Evolutionary conservation across 1,284 basidiomycete genomes (phyloP).

Genomic region (Apiotrichum akiyoshidainum): DNA sequence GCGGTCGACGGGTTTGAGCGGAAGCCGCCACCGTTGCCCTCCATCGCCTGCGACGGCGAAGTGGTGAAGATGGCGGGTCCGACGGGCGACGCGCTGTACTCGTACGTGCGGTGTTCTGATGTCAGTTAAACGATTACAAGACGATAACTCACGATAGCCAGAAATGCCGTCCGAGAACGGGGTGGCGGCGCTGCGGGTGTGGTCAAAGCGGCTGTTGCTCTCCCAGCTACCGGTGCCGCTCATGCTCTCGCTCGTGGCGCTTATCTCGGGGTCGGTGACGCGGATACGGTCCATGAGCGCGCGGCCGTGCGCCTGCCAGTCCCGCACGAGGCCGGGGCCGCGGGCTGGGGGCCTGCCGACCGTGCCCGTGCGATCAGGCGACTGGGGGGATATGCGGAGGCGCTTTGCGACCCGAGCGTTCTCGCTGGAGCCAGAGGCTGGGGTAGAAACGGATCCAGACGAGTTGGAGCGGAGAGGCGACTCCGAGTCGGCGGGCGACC

Average conservation of each 20-base stretch:
- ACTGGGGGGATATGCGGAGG: slow-evolving; percentile 31
- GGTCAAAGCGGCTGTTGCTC: background rate
- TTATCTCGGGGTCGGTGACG: slow-evolving; percentile 34
- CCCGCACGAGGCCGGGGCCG: slow-evolving; percentile 10
- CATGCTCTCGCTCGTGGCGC: slow-evolving; percentile 34
- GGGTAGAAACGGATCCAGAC: slow-evolving; percentile 8
- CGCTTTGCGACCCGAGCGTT: slow-evolving; percentile 38
- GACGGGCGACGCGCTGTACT: slow-evolving; percentile 25
- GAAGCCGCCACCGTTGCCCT: background rate
- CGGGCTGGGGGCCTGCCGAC: background rate
- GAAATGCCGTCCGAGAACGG: background rate
- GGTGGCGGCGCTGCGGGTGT: background rate
- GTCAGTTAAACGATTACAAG: slow-evolving; percentile 3
- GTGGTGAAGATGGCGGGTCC: background rate
- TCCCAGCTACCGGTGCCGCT: slow-evolving; percentile 18
- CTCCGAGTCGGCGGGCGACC: slow-evolving; percentile 20
- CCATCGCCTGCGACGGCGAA: slow-evolving; percentile 4
- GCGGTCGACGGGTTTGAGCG: slow-evolving; percentile 47
- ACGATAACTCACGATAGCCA: slow-evolving; percentile 14
- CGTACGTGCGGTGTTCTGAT: slow-evolving; percentile 22
- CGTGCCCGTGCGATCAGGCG: slow-evolving; percentile 7
- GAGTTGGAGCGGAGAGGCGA: slow-evolving; percentile 6
- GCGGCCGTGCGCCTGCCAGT: slow-evolving; percentile 43
- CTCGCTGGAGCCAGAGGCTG: slow-evolving; percentile 15
- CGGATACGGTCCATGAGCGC: slow-evolving; percentile 46